Base-by-base conservation (phyloP, 768 basidiomycete species). In the Mycena latifolia region DNA sequence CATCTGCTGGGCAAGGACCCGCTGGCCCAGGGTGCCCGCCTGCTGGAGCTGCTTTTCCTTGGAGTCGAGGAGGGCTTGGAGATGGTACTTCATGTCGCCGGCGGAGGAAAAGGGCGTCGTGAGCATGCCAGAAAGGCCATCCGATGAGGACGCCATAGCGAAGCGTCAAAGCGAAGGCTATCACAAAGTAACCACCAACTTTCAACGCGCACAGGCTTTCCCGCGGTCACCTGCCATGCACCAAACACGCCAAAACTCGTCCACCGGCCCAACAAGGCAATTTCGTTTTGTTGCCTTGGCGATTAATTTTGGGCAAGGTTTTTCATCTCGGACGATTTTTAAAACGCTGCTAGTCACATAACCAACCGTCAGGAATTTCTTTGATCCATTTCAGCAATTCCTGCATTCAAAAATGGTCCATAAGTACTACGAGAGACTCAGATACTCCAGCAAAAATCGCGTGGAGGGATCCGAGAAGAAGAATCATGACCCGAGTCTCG, bases 21-120 rank as follows among this genome's bases (percentile, higher is more conserved):
- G 92, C 80, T 98, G 95, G 55, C 97, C 96, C 75, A 99, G 89
- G 60, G 90, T 92, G 39, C 94, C 96, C 6, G 95, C 94, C 69
- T 94, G 92, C 69, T 94, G 90, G 35, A 98, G 90, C 77, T 98
- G 95, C 75, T 90, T 89, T 78, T 96, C 93, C 84, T 98, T 98
- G 76, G 82, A 86, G 80, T 95, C 94, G 71, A 99, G 87, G 63
- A 98, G 89, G 64, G 78, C 79, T 63, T 90, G 88, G 15, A 90
- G 82, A 63, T 88, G 84, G 62, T 83, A 82, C 73, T 88, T 89
- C 78, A 89, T 83, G 77, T 90, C 85, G 58, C 84, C 86, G 14
- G 87, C 76, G 15, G 87, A 85, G 45, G 85, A 81, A 61, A 86
- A 80, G 46, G 78, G 77, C 69, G 76, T 69, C 55, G 73, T 74